Conservation (phyloP, 2,329 filamentous ascomycete species). For the Nothopassalora personata region DNA sequence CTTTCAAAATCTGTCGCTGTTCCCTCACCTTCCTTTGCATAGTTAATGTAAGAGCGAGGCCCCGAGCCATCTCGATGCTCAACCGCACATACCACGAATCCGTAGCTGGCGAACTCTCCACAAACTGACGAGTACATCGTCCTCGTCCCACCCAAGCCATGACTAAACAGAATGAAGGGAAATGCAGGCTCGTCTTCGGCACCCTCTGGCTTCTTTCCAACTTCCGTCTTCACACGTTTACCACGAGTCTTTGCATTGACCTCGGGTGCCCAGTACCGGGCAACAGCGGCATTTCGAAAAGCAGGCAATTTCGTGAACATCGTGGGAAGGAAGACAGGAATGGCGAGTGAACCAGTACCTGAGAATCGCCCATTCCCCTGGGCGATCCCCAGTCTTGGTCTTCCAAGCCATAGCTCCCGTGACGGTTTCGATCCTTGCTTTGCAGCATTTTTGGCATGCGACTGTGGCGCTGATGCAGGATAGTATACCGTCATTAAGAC, state of each 20-base stretch:
- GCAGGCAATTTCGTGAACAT: conserved; percentile 63
- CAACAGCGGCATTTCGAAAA: conserved; percentile 55
- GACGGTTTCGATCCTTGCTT: conserved; percentile 37
- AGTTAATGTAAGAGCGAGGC: conserved; percentile 57
- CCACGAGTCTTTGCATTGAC: conserved; percentile 40
- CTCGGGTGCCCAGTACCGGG: conserved; percentile 45
- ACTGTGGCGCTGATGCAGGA: conserved; percentile 41
- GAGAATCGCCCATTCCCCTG: conserved; percentile 60
- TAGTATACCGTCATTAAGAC: conserved; percentile 64
- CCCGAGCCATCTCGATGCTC: conserved; percentile 63
- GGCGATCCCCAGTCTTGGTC: conserved; percentile 52
- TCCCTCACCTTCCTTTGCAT: conserved; percentile 38
- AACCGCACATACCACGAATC: conserved; percentile 59
- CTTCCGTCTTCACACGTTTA: conserved; percentile 38
- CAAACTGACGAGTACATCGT: conserved; percentile 60
- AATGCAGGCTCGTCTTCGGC: conserved; percentile 45
- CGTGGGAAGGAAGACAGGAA: conserved; percentile 52
- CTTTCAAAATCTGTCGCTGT: conserved; percentile 31
- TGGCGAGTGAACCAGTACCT: conserved; percentile 45
- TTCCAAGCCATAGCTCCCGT: conserved; percentile 58
- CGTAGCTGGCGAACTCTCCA: conserved; percentile 61
- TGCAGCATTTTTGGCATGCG: conserved; percentile 31
- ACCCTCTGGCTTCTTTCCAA: conserved; percentile 37
- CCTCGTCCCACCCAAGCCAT: conserved; percentile 59
- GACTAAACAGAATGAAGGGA: conserved; percentile 61